Evolutionary conservation across 352 stramenopile species (phyloP).

Genomic region (Phytophthora europaea): DNA sequence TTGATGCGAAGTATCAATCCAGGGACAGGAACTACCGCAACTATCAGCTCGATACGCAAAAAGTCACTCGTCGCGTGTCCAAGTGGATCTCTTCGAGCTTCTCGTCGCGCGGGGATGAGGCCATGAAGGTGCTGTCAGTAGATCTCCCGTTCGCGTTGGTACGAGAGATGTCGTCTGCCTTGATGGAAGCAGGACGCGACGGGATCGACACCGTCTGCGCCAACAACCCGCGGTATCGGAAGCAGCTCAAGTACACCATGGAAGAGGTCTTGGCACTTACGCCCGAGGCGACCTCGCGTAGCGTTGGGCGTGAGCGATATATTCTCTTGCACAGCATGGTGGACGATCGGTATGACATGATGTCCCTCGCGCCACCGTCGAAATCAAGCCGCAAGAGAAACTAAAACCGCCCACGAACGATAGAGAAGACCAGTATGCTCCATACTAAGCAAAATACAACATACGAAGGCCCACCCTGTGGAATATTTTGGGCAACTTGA

Average conservation of each 20-base stretch:
- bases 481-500: background rate
- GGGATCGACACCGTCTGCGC: slow-evolving; percentile 68
- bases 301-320: slow-evolving; percentile 75
- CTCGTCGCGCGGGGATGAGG: slow-evolving; percentile 72
- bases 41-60: slow-evolving; percentile 75
- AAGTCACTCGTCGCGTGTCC: slow-evolving; percentile 83
- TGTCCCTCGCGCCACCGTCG: slow-evolving; percentile 72
- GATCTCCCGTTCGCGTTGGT: slow-evolving; percentile 84
- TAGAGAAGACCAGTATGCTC: slow-evolving; percentile 16
- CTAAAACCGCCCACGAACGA: background rate
- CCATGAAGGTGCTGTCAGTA: slow-evolving; percentile 87
- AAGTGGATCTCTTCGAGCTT: slow-evolving; percentile 91
- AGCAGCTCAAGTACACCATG: slow-evolving; percentile 84
- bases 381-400: slow-evolving; percentile 49
- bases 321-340: slow-evolving; percentile 85
- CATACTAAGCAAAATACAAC: background rate
- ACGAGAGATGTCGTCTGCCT: slow-evolving; percentile 80
- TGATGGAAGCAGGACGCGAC: slow-evolving; percentile 77
- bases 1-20: slow-evolving; percentile 79
- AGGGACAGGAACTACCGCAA: slow-evolving; percentile 62
- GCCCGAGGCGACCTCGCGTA: slow-evolving; percentile 48
- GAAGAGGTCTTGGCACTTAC: slow-evolving; percentile 75
- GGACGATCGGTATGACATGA: slow-evolving; percentile 90
- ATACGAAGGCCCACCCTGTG: background rate
- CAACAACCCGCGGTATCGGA: slow-evolving; percentile 79